Base-by-base conservation (phyloP, 2,329 filamentous ascomycete species). In the Epichloe glyceriae region DNA sequence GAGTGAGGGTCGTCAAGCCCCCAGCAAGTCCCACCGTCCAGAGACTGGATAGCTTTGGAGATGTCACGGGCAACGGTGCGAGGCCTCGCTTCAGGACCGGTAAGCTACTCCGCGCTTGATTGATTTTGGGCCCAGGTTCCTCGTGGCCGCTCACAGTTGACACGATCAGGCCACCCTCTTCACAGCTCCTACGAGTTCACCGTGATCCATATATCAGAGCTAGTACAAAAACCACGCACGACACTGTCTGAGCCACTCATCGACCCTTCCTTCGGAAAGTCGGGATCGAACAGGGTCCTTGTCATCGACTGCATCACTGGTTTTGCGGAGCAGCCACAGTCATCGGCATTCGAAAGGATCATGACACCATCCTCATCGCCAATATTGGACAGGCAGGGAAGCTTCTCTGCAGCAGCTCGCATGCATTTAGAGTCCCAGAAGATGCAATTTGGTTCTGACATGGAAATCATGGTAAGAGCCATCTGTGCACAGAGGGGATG, bases 401-500 rank as follows among this genome's bases (percentile, higher is more conserved):
- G 65, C 54, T 70, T 69, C 56, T 67, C 67, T 30, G 69, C 73
- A 2, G 69, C 70, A 15, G 67, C 70, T 34, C 72, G 73, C 57
- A 79, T 79, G 75, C 74, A 75, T 57, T 70, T 76, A 39, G 76
- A 78, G 61, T 76, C 76, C 3, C 67, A 76, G 26, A 70, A 74
- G 53, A 70, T 81, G 22, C 76, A 80, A 39, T 79, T 78, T 51
- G 78, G 78, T 1, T 83, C 79, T 12, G 80, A 83, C 58, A 70
- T 85, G 61, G 84, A 88, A 64, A 74, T 89, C 8, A 67, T 90
- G 49, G 83, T 82, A 1, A 72, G 86, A 46, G 85, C 85, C 2
- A 73, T 87, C 56, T 90, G 86, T 62, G 82, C 85, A 0, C 80
- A 86, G 60, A 80, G 76, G 57, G 86, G 86, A 2, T 83, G 82